Conservation (phyloP, 2,329 filamentous ascomycete genomes). For the Anthostomella pinea region DNA sequence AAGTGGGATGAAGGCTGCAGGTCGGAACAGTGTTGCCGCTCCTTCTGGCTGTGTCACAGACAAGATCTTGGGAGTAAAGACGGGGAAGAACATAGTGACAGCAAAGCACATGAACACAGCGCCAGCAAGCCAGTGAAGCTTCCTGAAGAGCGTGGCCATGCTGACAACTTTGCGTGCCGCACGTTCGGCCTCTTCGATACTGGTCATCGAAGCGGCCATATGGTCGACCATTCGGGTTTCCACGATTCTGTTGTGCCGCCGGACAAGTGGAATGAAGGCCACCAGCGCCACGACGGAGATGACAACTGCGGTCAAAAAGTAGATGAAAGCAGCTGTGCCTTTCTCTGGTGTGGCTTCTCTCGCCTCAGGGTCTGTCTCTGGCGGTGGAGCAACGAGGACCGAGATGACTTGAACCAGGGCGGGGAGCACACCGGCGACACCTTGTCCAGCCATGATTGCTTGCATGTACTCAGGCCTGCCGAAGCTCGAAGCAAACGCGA, state of each 20-base stretch:
- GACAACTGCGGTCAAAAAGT: constrained; percentile 82
- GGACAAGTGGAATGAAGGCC: constrained; percentile 72
- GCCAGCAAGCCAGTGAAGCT: constrained; percentile 75
- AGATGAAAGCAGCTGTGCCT: constrained; percentile 76
- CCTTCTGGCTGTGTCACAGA: constrained; percentile 40
- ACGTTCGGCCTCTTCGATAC: constrained; percentile 52
- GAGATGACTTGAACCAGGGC: constrained; percentile 78
- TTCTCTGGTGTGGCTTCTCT: constrained; percentile 24
- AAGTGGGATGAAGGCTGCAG: constrained; percentile 81
- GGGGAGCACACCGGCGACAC: constrained; percentile 85
- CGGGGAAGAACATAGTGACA: constrained; percentile 91
- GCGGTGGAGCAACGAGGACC: constrained; percentile 60
- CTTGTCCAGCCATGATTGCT: constrained; percentile 94
- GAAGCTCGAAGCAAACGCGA: constrained; percentile 86
- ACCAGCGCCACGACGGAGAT: constrained; percentile 69
- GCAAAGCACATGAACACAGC: constrained; percentile 78
- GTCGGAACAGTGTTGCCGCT: constrained; percentile 61
- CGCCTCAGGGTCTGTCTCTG: constrained; percentile 35
- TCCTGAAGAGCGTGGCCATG: constrained; percentile 66
- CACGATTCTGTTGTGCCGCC: constrained; percentile 54
- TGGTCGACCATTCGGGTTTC: constrained; percentile 46
- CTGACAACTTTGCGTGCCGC: constrained; percentile 47
- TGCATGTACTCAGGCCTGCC: constrained; percentile 87
- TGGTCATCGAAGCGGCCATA: constrained; percentile 49
- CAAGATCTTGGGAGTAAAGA: constrained; percentile 73